Evolutionary conservation across 495 filamentous ascomycete species (phyloP), one percentile per base, ranked within the genome.

Genomic region (Penicillium ucsense): DNA sequence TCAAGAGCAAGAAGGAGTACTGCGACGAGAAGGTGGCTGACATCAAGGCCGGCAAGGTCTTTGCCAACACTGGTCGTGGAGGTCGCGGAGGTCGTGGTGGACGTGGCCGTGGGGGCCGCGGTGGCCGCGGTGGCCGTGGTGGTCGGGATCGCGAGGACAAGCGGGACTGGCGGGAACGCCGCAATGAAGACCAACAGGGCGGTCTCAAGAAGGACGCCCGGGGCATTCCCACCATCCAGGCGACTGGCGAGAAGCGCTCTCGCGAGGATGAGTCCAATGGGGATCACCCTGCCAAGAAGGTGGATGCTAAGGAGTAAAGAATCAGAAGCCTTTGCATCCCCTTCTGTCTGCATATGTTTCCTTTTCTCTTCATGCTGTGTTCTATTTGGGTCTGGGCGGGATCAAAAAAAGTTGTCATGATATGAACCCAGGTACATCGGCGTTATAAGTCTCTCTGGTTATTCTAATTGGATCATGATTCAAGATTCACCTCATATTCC

Each of bases 1-100:
- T 94, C 70, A 87, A 83, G 75, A 81, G 79, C 65, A 97, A 97
- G 81, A 78, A 79, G 53, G 82, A 81, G n/a, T 98, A 98, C 62
- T 78, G 82, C 44, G 79, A 87, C 28, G 76, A 80, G 62, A 94
- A 95, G 73, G 74, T 75, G 34, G 62, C 79, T 44, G 82, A 87
- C 29, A 94, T 94, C 66, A 76, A 80, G 51, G 76, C 81, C 6
- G 90, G 87, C 31, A 79, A 76, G 38, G 64, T 94, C 35, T 65
- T 78, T 55, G 77, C 82, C 37, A 77, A 66, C 59, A 64, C 56
- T 48, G 39, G 52, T 32, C 60, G 62, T 46, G 58, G 63, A 27
- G 48, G 57, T 36, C 55, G 54, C n/a, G 38, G 50, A 28, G 41
- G 56, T 34, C 65, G 64, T 10, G 60, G 65, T 45, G 61, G 68